Conservation (phyloP, 2,329 filamentous ascomycete species). For the Paracorniculantispora psalliotae region DNA sequence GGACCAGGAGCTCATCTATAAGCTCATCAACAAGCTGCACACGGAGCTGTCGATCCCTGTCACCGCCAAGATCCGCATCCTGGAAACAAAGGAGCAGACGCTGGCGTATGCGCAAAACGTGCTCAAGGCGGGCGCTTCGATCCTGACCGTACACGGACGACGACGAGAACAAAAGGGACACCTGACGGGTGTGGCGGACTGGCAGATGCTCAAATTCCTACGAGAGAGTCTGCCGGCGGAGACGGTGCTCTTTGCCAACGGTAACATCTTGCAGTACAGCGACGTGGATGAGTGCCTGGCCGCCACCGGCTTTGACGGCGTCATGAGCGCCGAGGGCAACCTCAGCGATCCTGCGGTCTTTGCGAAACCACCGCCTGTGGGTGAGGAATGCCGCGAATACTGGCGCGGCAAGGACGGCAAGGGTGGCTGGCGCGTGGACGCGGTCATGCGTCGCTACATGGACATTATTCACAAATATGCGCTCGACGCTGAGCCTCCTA, state of each 20-base stretch:
- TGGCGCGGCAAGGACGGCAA: conserved; percentile 76
- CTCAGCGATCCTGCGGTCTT: conserved; percentile 90
- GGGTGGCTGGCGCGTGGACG: conserved; percentile 85
- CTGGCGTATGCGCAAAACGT: conserved; percentile 86
- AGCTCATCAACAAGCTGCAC: conserved; percentile 80
- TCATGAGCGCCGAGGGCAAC: conserved; percentile 97
- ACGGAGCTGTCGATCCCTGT: conserved; percentile 74
- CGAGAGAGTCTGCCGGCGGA: conserved; percentile 78
- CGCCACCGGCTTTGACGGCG: conserved; percentile 80
- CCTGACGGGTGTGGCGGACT: conserved; percentile 88
- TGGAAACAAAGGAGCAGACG: conserved; percentile 82
- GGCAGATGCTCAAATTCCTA: conserved; percentile 76
- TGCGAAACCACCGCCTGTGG: conserved; percentile 57
- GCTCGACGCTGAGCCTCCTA: conserved; percentile 59
- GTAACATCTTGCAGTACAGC: conserved; percentile 77
- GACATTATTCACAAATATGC: conserved; percentile 83
- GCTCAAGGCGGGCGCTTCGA: conserved; percentile 80
- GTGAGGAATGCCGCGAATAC: conserved; percentile 70
- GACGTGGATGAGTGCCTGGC: conserved; percentile 75
- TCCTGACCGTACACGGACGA: conserved; percentile 88
- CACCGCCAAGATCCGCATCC: conserved; percentile 89
- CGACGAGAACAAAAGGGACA: conserved; percentile 92
- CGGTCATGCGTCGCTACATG: conserved; percentile 79
- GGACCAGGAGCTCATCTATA: conserved; percentile 76
- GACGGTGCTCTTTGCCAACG: conserved; percentile 94